phyloP scores from a whole-genome alignment of 306 rosid genomes.

The Cercis canadensis region DNA sequence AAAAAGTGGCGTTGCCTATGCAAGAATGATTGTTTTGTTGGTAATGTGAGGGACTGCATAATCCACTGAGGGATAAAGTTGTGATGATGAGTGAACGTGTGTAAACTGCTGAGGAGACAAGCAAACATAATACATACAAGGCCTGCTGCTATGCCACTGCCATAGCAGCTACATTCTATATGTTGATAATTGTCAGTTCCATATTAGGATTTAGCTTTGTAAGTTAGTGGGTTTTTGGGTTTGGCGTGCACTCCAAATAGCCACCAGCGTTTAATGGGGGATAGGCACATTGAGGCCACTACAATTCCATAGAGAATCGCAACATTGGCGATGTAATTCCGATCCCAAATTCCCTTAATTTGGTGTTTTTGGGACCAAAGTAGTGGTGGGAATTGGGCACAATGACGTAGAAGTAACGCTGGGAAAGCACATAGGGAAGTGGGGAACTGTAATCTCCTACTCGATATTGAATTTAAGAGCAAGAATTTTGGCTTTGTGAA shows the following conservation, averaged over 20 bases:
- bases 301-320: background rate
- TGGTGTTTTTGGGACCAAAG: background rate
- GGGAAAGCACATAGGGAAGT: background rate
- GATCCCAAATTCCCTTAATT: background rate
- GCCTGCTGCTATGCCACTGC: conserved; percentile 44
- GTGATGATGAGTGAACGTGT: conserved; percentile 53
- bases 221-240: conserved; percentile 32
- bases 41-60: conserved; percentile 45
- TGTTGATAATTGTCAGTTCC: conserved; percentile 54
- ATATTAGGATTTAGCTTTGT: conserved; percentile 45
- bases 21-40: conserved; percentile 45
- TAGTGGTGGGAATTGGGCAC: background rate
- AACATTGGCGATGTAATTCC: background rate
- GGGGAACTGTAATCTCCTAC: conserved; percentile 27
- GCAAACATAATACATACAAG: conserved; percentile 53
- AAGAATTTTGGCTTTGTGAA: too few species aligned
- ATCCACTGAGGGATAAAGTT: conserved; percentile 52
- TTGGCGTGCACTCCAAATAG: conserved; percentile 49
- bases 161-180: conserved; percentile 27
- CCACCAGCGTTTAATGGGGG: conserved; percentile 28
- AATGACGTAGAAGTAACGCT: background rate
- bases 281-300: conserved; percentile 23
- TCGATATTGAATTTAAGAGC: background rate
- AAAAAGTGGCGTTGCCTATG: conserved; percentile 40
- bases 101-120: conserved; percentile 71